Base-by-base conservation (phyloP, 805 yeast species). In the Cyberlindnera euphorbiiphila region DNA sequence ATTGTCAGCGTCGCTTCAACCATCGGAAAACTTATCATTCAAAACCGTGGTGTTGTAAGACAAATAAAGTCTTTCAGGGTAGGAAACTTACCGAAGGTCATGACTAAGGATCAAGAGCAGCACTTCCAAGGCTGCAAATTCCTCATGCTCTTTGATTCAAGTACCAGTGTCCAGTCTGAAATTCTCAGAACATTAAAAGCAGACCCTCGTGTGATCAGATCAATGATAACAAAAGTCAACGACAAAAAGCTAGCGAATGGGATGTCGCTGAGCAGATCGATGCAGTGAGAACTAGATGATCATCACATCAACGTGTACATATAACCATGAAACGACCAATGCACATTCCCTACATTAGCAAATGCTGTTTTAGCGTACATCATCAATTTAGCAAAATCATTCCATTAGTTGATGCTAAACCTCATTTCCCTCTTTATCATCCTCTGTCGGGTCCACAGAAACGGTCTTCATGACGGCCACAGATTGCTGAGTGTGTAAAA, bases 21-120 rank as follows among this genome's bases (percentile, higher is more conserved):
- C 1, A 71, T 89, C 20, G 98, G 98, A 9, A 82, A 78, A 57
- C 68, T 87, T 56, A 76, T 91, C 20, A 73, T 93, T 41, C 76
- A 78, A 43, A 89, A 91, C 62, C 86, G 96, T 71, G 98, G 98
- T 34, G 91, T 91, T n/a, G 79, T 91, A 25, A 75, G 98, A 58
- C 80, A 77, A 43, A 76, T 91, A 31, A 74, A 82, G 35, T 83
- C 88, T 45, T 64, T 89, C 59, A 97, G 96, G 1, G 74, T 79
- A 28, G 76, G 76, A 45, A 78, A 79, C 19, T 70, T 93, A 38
- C 96, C 98, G 14, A 82, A 78, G 47, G 74, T 91, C 43, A 73
- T 85, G 64, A 77, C 80, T 48, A 85, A 85, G 56, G 87, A 87
- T 55, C 94, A 88, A 55, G 95, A 89, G 57, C 73, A 78, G 43